Conservation (phyloP, 1,284 basidiomycete species). For the Puccinia triticina region DNA sequence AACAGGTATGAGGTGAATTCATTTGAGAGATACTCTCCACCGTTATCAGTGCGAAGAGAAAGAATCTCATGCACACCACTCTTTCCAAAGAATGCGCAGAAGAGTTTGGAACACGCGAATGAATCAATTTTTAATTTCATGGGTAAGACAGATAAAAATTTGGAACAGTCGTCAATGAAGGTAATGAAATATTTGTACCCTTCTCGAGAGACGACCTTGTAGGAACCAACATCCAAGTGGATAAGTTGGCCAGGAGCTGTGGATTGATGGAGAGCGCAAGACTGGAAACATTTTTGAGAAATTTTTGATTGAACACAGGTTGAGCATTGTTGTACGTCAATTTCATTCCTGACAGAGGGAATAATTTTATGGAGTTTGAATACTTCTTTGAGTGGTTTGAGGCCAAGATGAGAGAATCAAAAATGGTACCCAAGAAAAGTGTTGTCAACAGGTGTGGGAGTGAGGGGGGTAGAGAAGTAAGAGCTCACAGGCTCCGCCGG, state of each 20-base stretch:
- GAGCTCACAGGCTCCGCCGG: neutral
- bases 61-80: conserved; percentile 51
- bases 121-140: conserved; percentile 13
- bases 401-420: neutral
- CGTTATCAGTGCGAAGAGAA: neutral
- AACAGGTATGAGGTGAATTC: neutral
- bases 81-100: conserved; percentile 57
- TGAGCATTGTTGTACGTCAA: neutral
- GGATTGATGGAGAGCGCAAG: neutral
- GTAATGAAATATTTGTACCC: neutral
- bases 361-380: neutral
- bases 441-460: neutral
- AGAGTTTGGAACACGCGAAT: conserved; percentile 57
- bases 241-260: neutral
- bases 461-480: neutral
- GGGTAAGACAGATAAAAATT: neutral
- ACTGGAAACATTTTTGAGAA: neutral
- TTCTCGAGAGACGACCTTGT: too few relatives aligned
- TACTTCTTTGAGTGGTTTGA: neutral
- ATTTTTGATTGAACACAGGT: conserved; percentile 1
- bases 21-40: conserved; percentile 17
- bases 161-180: neutral
- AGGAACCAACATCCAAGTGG: neutral
- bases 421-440: neutral
- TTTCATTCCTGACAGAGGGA: neutral